Percentiles rank a stretch among this genome's conserved stretches.
Evolutionary conservation across 805 yeast species (phyloP).

Genomic region (Teunomyces gatunensis): DNA sequence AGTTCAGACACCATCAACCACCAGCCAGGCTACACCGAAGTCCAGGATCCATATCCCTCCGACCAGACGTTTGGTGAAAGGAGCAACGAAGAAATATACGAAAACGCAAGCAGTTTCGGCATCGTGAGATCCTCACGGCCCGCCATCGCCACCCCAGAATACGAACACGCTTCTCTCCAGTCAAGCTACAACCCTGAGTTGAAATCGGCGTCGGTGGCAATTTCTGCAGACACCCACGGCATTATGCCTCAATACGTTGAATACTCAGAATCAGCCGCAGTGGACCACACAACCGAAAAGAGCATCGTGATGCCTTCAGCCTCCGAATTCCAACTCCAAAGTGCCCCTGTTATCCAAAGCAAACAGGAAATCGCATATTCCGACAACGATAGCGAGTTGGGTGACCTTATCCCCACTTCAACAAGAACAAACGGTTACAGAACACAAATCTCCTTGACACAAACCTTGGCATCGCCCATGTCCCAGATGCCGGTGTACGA

Average conservation of each 20-base stretch:
- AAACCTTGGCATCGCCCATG: conserved; percentile 21
- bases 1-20: conserved; percentile 6
- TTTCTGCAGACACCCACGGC: neutral
- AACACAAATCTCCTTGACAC: conserved; percentile 9
- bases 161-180: conserved; percentile 1
- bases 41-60: conserved; percentile 3
- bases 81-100: neutral
- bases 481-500: conserved; percentile 13
- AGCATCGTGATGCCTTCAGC: neutral
- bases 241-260: conserved; percentile 4
- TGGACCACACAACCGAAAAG: neutral
- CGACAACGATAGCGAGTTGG: conserved; percentile 1
- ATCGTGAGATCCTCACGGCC: neutral
- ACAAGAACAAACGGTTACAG: conserved; percentile 1
- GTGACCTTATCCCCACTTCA: neutral
- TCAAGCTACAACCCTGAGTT: conserved; percentile 6
- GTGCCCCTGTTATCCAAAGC: conserved; percentile 12
- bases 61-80: neutral
- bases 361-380: conserved; percentile 5
- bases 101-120: neutral
- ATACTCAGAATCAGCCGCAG: neutral
- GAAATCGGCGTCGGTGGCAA: conserved; percentile 4
- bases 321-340: conserved; percentile 13
- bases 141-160: neutral
- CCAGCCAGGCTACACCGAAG: conserved; percentile 4